Evolutionary conservation across 345 rosid genomes (phyloP).

Genomic region (Firmiana major): DNA sequence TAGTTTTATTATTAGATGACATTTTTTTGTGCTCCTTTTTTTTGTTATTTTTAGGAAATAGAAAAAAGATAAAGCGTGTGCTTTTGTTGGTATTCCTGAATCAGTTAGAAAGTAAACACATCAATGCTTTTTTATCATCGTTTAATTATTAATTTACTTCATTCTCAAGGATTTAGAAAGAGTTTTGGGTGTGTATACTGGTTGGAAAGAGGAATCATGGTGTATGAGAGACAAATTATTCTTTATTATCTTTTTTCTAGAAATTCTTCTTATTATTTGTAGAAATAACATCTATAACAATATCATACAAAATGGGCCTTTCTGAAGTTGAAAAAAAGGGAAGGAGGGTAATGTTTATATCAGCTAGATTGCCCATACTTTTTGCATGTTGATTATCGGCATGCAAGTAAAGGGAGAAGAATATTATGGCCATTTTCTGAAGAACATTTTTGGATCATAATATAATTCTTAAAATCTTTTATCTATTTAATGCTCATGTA

Average conservation of each 20-base stretch:
- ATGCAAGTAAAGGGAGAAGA: neutral
- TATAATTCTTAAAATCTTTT: neutral
- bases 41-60: too few relatives aligned
- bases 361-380: neutral
- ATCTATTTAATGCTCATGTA: neutral
- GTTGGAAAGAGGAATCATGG: neutral
- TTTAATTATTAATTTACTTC: too few relatives aligned
- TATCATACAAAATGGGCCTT: neutral
- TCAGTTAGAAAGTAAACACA: too few relatives aligned
- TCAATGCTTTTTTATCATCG: too few relatives aligned
- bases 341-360: neutral
- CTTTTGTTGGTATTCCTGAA: too few relatives aligned
- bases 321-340: neutral
- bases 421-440: too few relatives aligned
- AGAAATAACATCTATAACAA: neutral
- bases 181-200: neutral
- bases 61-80: too few relatives aligned
- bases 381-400: neutral
- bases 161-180: too few relatives aligned
- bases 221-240: neutral
- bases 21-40: too few relatives aligned
- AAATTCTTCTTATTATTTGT: neutral
- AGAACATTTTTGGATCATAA: neutral
- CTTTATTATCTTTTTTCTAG: neutral
- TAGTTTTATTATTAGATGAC: too few relatives aligned